Base-by-base conservation (phyloP, 345 rosid species). In the Lagerstroemia speciosa region DNA sequence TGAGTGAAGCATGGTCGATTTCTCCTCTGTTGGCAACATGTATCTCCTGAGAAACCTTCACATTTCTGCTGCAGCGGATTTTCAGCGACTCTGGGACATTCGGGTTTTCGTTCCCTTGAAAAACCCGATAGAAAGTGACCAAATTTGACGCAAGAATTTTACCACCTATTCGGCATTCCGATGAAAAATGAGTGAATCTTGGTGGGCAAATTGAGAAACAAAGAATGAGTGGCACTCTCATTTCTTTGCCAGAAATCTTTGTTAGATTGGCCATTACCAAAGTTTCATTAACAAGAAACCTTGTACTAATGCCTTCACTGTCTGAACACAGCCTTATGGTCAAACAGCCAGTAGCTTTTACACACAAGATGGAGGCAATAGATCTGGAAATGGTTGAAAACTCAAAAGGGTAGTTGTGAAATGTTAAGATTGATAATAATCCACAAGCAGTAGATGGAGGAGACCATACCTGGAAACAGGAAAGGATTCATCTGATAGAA, bases 271-370 rank as follows among this genome's bases (percentile, higher is more conserved):
- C 65, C 5, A 62, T 62, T 63, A 29, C 22, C 41, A 62, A 62
- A 63, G 40, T 43, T 63, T 63, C 66, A 33, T 32, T 34, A n/a
- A 33, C 41, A 63, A 63, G 66, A 34, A 32, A 63, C 40, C 40
- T 63, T 33, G 26, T 3, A 5, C 57, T 52, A 6, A 11, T 52
- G 20, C 9, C 26, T n/a, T n/a, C n/a, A n/a, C n/a, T n/a, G n/a
- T n/a, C n/a, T 6, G 27, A 22, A 22, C 57, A 52, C 57, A 52
- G 27, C 57, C 6, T 45, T 45, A 11, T 45, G 27, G 27, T 52
- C 57, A 52, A 52, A 52, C 1, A 52, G 22, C 26, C 57, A 11
- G 19, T 19, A 52, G 2, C 57, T 52, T 52, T 52, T 3, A 52
- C 6, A 17, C 26, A 8, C 19, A n/a, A 52, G 9, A 22, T 14